phyloP scores from a whole-genome alignment of 106 monocot genomes.

The Agapanthus africanus region DNA sequence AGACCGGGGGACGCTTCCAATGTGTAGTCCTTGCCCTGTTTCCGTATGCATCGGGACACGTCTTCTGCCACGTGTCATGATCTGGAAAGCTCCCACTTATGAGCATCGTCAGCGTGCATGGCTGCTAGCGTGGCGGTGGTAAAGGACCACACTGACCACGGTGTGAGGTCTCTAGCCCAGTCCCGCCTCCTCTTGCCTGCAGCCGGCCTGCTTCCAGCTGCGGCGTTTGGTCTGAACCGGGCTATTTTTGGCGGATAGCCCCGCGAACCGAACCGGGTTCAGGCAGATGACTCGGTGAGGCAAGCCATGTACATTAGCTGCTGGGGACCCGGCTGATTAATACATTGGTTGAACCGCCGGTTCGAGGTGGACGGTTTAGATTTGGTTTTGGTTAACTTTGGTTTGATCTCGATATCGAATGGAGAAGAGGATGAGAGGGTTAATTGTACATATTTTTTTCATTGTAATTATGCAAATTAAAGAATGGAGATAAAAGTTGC shows the following conservation, averaged over 20 bases:
- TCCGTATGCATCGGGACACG: too few species aligned
- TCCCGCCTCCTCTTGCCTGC: background rate
- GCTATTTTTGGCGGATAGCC: background rate
- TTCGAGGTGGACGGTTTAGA: background rate
- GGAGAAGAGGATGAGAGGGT: background rate
- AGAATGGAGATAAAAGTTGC: background rate
- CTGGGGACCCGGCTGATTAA: background rate
- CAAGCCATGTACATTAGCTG: slow-evolving; percentile 8
- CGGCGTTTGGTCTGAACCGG: background rate
- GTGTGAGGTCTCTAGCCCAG: background rate
- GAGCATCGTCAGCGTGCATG: slow-evolving; percentile 4
- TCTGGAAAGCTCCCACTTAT: too few species aligned
- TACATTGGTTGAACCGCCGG: too few species aligned
- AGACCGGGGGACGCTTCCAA: too few species aligned
- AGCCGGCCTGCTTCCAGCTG: background rate
- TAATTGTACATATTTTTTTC: background rate
- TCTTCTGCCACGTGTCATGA: too few species aligned
- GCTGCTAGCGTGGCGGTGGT: slow-evolving; percentile 2
- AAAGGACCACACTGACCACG: slow-evolving; percentile 1
- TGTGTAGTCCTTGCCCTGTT: too few species aligned
- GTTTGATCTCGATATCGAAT: too few species aligned
- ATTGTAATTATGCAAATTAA: background rate
- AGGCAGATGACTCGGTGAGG: slow-evolving; percentile 7
- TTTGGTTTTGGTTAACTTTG: background rate
- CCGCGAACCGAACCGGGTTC: background rate